A percentile compares a stretch with the other conserved stretches of the same genome.
These are phyloP conservation scores for Ophidiomyces ophidiicola DNA, from an alignment of 2,329 filamentous ascomycete species.

Conservation along the genomic window DNA sequence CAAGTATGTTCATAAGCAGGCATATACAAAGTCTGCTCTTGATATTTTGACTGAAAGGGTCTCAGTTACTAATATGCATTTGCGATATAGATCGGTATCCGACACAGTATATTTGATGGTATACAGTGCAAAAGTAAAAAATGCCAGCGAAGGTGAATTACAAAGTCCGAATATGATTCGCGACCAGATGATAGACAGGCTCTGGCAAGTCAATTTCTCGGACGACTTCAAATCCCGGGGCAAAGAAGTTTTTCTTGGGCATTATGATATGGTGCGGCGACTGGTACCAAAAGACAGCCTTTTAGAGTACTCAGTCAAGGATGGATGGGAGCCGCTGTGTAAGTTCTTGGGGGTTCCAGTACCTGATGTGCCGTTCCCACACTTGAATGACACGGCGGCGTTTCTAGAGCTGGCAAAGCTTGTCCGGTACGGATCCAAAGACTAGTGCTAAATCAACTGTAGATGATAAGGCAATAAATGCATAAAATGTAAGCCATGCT, in stretches of 20 bases:
- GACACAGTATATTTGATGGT: not conserved
- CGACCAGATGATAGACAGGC: not conserved
- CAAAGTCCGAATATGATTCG: not conserved
- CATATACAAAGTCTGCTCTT: no score
- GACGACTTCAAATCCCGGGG: constrained; percentile 51
- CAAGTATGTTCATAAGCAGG: not conserved
- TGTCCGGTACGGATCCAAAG: no score
- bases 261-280: constrained; percentile 42
- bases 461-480: no score
- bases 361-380: constrained; percentile 27
- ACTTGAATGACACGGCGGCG: constrained; percentile 18
- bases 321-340: constrained; percentile 39
- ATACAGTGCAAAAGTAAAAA: not conserved
- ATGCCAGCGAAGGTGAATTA: not conserved
- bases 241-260: constrained; percentile 49
- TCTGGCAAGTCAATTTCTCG: not conserved
- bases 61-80: no score
- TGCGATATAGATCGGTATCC: constrained; percentile 1
- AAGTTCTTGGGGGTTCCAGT: constrained; percentile 28
- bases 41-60: no score
- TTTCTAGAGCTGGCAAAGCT: not conserved
- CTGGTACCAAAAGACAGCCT: constrained; percentile 40
- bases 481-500: no score
- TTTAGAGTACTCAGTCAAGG: constrained; percentile 43
- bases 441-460: no score